Evolutionary conservation across 2,329 filamentous ascomycete genomes (phyloP).

Genomic region (Ceratocystiopsis brevicomis): DNA sequence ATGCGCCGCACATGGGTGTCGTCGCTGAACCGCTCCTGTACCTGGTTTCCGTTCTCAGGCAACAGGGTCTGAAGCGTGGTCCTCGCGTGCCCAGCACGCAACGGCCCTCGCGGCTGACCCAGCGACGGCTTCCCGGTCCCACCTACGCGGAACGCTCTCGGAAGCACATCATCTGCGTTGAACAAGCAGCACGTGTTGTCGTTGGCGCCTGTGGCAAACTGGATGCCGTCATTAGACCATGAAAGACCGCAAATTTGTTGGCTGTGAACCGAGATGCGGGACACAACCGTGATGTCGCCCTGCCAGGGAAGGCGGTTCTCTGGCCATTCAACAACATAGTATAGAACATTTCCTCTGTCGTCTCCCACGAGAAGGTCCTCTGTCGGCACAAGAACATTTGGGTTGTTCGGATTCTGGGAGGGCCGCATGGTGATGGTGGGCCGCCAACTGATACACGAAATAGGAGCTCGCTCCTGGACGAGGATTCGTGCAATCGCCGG

Average conservation of each 20-base stretch:
- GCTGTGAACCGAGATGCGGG: slow-evolving; percentile 57
- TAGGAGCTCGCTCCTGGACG: slow-evolving; percentile 47
- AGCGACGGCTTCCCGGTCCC: background rate
- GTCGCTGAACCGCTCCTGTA: slow-evolving; percentile 2
- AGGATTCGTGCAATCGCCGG: slow-evolving; percentile 27
- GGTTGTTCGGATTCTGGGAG: slow-evolving; percentile 29
- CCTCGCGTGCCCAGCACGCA: no score
- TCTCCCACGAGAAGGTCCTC: slow-evolving; percentile 82
- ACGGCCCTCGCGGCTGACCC: background rate
- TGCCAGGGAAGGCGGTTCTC: slow-evolving; percentile 43
- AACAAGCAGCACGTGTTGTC: slow-evolving; percentile 82
- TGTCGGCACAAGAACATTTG: slow-evolving; percentile 36
- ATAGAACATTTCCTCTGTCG: slow-evolving; percentile 63
- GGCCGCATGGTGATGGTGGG: slow-evolving; percentile 36
- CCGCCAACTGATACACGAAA: slow-evolving; percentile 70
- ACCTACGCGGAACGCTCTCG: background rate
- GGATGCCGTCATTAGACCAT: slow-evolving; percentile 59
- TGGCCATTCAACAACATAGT: slow-evolving; percentile 81
- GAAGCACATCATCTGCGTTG: slow-evolving; percentile 41
- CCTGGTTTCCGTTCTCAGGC: background rate
- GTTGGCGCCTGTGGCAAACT: slow-evolving; percentile 79
- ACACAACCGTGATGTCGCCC: slow-evolving; percentile 59
- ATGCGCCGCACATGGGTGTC: slow-evolving; percentile 16
- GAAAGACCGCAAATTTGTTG: slow-evolving; percentile 89
- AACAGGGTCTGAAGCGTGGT: no score